A percentile compares a stretch with the other conserved stretches of the same genome.
Evolutionary conservation across 2,329 filamentous ascomycete genomes (phyloP).

Genomic region (Cladosporium sp.): DNA sequence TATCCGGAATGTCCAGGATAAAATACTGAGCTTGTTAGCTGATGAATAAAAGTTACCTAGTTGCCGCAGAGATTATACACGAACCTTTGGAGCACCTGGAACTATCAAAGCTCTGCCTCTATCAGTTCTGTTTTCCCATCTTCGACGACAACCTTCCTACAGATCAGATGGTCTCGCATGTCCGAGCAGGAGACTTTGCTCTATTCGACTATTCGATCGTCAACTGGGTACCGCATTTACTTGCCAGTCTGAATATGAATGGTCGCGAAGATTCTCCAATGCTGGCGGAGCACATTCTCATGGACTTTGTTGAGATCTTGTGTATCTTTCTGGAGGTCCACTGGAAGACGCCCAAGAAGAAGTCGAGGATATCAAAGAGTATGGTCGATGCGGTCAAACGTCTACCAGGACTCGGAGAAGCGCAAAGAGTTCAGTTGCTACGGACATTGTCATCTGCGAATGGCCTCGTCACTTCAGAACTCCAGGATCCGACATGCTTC

Average conservation of each 20-base stretch:
- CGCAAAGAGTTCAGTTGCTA: not conserved
- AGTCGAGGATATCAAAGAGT: not conserved
- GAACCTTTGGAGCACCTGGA: not conserved
- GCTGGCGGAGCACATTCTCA: not conserved
- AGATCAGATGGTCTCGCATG: not conserved
- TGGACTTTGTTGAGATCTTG: not conserved
- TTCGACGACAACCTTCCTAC: not conserved
- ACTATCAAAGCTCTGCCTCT: not conserved
- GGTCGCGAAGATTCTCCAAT: too few relatives aligned
- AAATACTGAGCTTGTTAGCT: not conserved
- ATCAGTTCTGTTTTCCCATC: not conserved
- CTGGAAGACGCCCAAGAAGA: not conserved
- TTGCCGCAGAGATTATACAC: not conserved
- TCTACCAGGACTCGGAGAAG: not conserved
- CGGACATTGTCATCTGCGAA: not conserved
- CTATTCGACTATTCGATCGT: constrained; percentile 20
- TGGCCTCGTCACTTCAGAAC: not conserved
- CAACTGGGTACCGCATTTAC: constrained; percentile 14
- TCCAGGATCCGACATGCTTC: not conserved
- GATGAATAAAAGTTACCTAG: not conserved
- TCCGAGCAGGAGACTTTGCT: constrained; percentile 10
- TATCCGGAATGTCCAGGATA: too few relatives aligned
- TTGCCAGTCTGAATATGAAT: not conserved
- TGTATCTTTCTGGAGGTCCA: not conserved
- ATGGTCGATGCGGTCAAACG: not conserved